Conservation (phyloP, 179 eudicot genomes). For the Spergularia azorica region DNA sequence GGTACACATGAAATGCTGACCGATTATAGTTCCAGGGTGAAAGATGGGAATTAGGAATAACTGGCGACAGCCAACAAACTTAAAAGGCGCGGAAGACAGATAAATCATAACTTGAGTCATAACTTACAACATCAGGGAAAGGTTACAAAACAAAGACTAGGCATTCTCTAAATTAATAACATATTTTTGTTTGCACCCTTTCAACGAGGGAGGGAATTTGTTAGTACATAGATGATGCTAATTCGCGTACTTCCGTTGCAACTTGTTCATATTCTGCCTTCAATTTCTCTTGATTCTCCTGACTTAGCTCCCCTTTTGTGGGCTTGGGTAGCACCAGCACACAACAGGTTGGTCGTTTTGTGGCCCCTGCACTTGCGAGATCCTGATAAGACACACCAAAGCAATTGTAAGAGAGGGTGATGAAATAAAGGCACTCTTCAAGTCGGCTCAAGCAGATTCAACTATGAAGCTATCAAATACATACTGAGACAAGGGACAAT, state of each 20-base stretch:
- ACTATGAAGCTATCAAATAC: background rate
- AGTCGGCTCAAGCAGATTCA: background rate
- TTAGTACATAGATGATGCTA: conserved; percentile 56
- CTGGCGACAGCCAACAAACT: background rate
- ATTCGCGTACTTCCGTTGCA: conserved; percentile 54
- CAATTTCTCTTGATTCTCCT: conserved; percentile 68
- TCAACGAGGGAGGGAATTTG: background rate
- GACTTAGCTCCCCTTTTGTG: conserved; percentile 64
- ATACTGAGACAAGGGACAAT: background rate
- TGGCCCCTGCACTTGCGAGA: conserved; percentile 89
- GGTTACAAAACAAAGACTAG: conserved; percentile 19
- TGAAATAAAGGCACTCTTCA: background rate
- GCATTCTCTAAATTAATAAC: background rate
- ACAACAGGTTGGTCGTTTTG: conserved; percentile 94
- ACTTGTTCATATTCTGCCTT: conserved; percentile 67
- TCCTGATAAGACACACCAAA: conserved; percentile 44
- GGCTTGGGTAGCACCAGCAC: conserved; percentile 82
- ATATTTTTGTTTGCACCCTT: background rate
- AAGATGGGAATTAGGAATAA: too few species aligned
- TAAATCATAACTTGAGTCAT: background rate
- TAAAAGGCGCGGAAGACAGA: background rate
- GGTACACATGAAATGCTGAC: too few species aligned
- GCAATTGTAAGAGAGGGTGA: background rate
- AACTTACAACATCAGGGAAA: conserved; percentile 5
- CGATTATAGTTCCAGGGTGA: too few species aligned